Percentiles rank a stretch among this genome's conserved stretches.
These are phyloP conservation scores for Kalaharituber pfeilii DNA, from an alignment of 2,329 filamentous ascomycete species.

Conservation along the genomic window DNA sequence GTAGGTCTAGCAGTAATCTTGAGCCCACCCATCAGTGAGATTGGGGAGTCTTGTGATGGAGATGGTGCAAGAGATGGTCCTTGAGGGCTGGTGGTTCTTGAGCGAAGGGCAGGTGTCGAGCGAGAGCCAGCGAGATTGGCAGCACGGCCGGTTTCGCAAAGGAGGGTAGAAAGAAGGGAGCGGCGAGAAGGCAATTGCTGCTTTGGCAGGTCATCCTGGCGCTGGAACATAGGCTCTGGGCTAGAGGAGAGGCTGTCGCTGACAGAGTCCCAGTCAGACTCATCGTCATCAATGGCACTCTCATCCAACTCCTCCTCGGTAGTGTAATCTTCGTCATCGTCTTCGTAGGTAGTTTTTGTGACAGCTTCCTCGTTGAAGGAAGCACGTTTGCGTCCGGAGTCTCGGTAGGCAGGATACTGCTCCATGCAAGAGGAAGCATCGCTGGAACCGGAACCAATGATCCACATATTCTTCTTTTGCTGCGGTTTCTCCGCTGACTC, in stretches of 20 bases:
- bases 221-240: conserved; percentile 72
- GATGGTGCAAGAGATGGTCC: conserved; percentile 47
- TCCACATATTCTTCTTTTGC: conserved; percentile 51
- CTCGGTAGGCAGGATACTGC: conserved; percentile 14
- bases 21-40: conserved; percentile 46
- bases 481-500: conserved; percentile 32
- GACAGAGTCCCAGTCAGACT: conserved; percentile 46
- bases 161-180: conserved; percentile 76
- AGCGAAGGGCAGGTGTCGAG: conserved; percentile 39
- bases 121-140: conserved; percentile 45
- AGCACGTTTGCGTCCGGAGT: conserved; percentile 46
- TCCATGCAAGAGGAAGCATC: conserved; percentile 25
- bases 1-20: conserved; percentile 66
- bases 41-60: conserved; percentile 39
- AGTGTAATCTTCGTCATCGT: conserved; percentile 38
- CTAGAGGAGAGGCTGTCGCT: conserved; percentile 72
- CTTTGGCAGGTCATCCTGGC: conserved; percentile 48
- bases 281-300: conserved; percentile 62
- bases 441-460: conserved; percentile 26
- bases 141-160: conserved; percentile 62
- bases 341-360: conserved; percentile 42
- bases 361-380: conserved; percentile 65
- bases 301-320: conserved; percentile 48
- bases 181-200: conserved; percentile 68
- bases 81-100: conserved; percentile 50